Base-by-base conservation (phyloP, 2,329 filamentous ascomycete genomes). In the Fusarium sp. region DNA sequence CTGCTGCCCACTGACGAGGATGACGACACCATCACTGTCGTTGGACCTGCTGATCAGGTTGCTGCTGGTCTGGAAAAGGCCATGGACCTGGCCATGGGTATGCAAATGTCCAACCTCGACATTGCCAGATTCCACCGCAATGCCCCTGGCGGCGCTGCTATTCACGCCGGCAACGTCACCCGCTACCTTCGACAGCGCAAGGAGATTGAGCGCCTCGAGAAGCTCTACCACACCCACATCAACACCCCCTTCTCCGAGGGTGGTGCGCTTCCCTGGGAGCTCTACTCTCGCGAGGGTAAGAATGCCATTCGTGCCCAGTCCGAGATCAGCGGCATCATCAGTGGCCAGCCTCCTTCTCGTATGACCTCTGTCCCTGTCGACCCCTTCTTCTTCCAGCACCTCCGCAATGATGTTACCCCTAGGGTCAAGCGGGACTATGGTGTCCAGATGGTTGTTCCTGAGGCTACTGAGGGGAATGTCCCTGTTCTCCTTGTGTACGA, bases 241-340 rank as follows among this genome's bases (percentile, higher is more conserved):
- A 93, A 96, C 77, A 92, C 95, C 2, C 94, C 94, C 1, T 89
- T 89, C 72, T 89, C 90, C 4, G 87, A 89, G 59, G 91, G 94
- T 52, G 92, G 92, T 38, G 91, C 91, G 13, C 90, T 93, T 52
- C 92, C 92, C 0, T 98, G 95, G 94, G 93, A 98, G 81, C 89
- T 98, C 64, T 98, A 95, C 83, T 94, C 94, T 8, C 90, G 93
- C 40, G 93, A 98, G 78, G 92, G 92, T 74, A 97, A 96, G 87
- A 97, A 95, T 80, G 89, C 90, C 31, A 90, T 94, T 80, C 91
- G 92, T 77, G 93, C 93, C 9, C 92, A 93, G 78, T 89, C 90
- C 8, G 93, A 95, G 77, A 92, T 96, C 79, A 92, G 90, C 80
- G 90, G 89, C 77, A 89, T 96, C 67, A 90, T 96, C 76, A 89